Conservation (phyloP, 768 basidiomycete species). For the Phaffia tasmanica region DNA sequence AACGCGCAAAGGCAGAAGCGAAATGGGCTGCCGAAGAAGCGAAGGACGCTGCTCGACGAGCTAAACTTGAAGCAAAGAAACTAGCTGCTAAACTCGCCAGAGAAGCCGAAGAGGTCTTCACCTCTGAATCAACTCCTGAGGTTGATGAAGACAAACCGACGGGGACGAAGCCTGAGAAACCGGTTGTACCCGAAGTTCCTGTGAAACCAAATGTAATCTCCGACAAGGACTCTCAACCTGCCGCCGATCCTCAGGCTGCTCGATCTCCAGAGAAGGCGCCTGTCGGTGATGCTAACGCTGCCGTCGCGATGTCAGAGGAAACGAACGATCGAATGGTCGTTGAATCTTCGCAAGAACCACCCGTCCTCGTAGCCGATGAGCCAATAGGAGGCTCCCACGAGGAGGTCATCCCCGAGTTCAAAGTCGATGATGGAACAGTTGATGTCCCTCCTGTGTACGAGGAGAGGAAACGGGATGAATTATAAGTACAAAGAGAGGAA, state of each 20-base stretch:
- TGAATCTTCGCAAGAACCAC: conserved; percentile 7
- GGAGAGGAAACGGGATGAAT: conserved; percentile 21
- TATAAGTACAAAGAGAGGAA: background rate
- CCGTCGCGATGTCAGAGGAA: background rate
- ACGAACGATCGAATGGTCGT: background rate
- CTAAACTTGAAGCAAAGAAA: conserved; percentile 14
- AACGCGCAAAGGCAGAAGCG: conserved; percentile 17
- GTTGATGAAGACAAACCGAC: background rate
- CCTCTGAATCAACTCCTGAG: background rate
- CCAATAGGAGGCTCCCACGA: conserved; percentile 11
- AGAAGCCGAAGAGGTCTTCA: background rate
- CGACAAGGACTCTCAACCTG: background rate
- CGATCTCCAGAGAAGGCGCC: background rate
- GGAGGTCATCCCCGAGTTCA: conserved; percentile 11
- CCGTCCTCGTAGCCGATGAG: background rate
- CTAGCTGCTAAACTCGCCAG: background rate
- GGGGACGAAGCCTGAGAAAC: conserved; percentile 9
- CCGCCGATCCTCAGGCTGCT: conserved; percentile 2
- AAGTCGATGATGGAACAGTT: background rate
- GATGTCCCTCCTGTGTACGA: background rate
- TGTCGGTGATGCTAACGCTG: background rate
- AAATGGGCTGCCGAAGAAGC: conserved; percentile 24
- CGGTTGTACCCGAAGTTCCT: conserved; percentile 1
- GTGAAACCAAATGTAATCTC: no score
- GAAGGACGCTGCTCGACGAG: conserved; percentile 18